Conservation (phyloP, 345 rosid genomes). For the Arabidopsis arenosa region DNA sequence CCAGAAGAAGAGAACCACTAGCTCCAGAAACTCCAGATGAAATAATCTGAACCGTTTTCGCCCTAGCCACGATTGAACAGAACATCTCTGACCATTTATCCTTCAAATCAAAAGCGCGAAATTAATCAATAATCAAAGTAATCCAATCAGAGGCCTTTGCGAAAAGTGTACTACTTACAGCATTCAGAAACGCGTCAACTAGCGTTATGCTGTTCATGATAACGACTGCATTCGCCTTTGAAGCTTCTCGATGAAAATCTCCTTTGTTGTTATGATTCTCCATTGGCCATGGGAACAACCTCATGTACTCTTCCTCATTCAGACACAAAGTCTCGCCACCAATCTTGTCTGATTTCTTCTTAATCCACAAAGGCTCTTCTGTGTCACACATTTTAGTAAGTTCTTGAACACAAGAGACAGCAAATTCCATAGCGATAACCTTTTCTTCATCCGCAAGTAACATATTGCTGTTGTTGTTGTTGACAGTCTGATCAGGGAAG, state of each 20-base stretch:
- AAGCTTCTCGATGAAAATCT: slow-evolving; percentile 70
- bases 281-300: slow-evolving; percentile 71
- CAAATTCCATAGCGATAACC: slow-evolving; percentile 67
- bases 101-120: slow-evolving; percentile 40
- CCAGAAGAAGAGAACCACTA: slow-evolving; percentile 87
- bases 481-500: slow-evolving; percentile 50
- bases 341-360: slow-evolving; percentile 39
- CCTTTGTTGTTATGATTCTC: slow-evolving; percentile 47
- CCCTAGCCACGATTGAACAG: slow-evolving; percentile 88
- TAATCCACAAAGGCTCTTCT: slow-evolving; percentile 75
- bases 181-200: slow-evolving; percentile 79
- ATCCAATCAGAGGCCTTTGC: neutral
- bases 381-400: slow-evolving; percentile 67
- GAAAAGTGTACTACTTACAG: slow-evolving; percentile 53
- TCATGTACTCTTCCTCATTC: slow-evolving; percentile 67
- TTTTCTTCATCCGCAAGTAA: slow-evolving; percentile 73
- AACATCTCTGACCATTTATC: slow-evolving; percentile 90
- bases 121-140: neutral
- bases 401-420: slow-evolving; percentile 70
- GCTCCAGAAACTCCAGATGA: slow-evolving; percentile 67
- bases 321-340: slow-evolving; percentile 53
- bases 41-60: slow-evolving; percentile 75
- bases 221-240: slow-evolving; percentile 70
- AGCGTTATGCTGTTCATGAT: slow-evolving; percentile 90
- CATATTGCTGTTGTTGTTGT: slow-evolving; percentile 49